These are phyloP conservation scores for Chlorella ohadii DNA, from an alignment of 139 green algal species.

Conservation along the genomic window DNA sequence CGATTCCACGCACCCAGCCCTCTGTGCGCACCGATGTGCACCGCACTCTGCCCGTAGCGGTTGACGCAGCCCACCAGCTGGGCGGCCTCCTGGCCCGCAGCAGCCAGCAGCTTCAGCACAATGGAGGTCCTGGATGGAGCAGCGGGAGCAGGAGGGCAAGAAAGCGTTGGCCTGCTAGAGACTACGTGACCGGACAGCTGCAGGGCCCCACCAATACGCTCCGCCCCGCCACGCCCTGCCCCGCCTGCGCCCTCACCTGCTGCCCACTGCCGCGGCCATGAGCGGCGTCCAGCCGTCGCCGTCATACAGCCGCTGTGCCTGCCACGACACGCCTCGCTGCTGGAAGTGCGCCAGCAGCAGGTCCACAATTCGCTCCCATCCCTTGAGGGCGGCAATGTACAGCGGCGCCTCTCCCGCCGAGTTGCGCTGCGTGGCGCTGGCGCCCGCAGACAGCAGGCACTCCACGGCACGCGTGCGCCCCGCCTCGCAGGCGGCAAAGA, in stretches of 20 bases:
- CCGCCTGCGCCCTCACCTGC: conserved; percentile 23
- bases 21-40: not conserved
- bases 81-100: conserved; percentile 44
- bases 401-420: conserved; percentile 60
- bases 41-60: conserved; percentile 53
- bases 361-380: conserved; percentile 69
- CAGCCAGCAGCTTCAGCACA: conserved; percentile 58
- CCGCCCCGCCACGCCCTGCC: too few species aligned
- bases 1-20: too few species aligned
- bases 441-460: conserved; percentile 68
- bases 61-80: conserved; percentile 55
- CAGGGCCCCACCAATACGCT: too few species aligned
- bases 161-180: too few species aligned
- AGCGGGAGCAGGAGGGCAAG: not conserved
- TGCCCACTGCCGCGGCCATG: conserved; percentile 85
- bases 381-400: conserved; percentile 89
- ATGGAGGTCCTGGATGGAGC: not conserved
- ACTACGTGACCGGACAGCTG: too few species aligned
- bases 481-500: conserved; percentile 74
- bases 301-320: conserved; percentile 59
- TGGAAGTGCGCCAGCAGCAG: conserved; percentile 70
- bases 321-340: conserved; percentile 64
- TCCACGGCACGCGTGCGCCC: conserved; percentile 49
- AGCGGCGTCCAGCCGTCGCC: conserved; percentile 85
- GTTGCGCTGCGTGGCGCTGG: conserved; percentile 56